phyloP scores from a whole-genome alignment of 805 yeast species.

The Wickerhamomyces strasburgensis region DNA sequence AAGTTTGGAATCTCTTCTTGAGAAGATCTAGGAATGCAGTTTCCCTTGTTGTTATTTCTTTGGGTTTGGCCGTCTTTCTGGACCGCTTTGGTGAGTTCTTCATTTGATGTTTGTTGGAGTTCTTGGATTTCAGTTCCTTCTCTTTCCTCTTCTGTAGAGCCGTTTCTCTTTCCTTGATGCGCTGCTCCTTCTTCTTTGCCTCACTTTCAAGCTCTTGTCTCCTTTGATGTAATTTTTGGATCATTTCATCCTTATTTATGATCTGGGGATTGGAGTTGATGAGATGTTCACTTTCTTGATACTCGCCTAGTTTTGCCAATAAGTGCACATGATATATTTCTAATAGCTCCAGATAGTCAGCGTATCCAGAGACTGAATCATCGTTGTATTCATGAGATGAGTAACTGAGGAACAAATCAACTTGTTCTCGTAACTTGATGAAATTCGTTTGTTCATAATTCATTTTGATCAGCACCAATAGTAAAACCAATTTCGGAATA shows the following conservation, averaged over 20 bases:
- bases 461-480: constrained; percentile 21
- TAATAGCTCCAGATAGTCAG: constrained; percentile 15
- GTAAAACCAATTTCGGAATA: constrained; percentile 18
- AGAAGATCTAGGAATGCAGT: constrained; percentile 13
- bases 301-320: constrained; percentile 15
- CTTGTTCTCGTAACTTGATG: constrained; percentile 11
- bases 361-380: constrained; percentile 1
- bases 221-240: constrained; percentile 9
- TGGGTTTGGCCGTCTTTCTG: constrained; percentile 1
- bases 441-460: constrained; percentile 18
- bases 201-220: constrained; percentile 11
- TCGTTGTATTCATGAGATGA: constrained; percentile 4
- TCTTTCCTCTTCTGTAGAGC: constrained; percentile 14
- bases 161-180: constrained; percentile 9
- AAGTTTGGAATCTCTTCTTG: constrained; percentile 11
- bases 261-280: constrained; percentile 18
- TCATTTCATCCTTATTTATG: constrained; percentile 10
- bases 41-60: not conserved
- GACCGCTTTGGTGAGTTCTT: constrained; percentile 4
- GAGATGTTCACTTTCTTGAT: constrained; percentile 20
- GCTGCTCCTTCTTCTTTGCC: constrained; percentile 9
- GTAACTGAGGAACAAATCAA: constrained; percentile 18
- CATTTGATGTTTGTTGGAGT: no score
- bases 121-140: constrained; percentile 4
- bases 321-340: constrained; percentile 22